These are phyloP conservation scores for Cynanchum wilfordii DNA, from an alignment of 257 asterid genomes.

Conservation along the genomic window DNA sequence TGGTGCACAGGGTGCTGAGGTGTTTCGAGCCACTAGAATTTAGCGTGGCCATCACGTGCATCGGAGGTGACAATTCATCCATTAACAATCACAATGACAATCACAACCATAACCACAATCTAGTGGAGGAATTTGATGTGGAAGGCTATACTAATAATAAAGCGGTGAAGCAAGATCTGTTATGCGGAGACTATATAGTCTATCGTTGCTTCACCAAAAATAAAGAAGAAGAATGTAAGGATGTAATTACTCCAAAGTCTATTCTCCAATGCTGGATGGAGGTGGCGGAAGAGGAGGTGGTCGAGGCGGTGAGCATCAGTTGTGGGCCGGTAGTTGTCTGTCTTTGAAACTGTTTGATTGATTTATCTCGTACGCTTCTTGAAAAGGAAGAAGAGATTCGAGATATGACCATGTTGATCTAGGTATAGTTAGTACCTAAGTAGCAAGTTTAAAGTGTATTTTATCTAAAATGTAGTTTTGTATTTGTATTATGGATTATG, in stretches of 20 bases:
- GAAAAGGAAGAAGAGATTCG: background rate
- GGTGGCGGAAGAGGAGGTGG: constrained; percentile 19
- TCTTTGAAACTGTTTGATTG: background rate
- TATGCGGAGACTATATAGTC: constrained; percentile 22
- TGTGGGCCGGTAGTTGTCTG: background rate
- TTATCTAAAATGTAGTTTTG: too few species aligned
- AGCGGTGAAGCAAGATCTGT: constrained; percentile 26
- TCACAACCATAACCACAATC: background rate
- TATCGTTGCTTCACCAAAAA: constrained; percentile 23
- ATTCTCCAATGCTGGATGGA: constrained; percentile 19
- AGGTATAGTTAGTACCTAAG: background rate
- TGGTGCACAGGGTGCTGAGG: constrained; percentile 32
- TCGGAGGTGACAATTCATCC: background rate
- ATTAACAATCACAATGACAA: too few species aligned
- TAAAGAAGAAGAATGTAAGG: background rate
- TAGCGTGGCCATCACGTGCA: constrained; percentile 38
- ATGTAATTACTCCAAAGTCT: constrained; percentile 6
- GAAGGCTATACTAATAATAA: constrained; percentile 32
- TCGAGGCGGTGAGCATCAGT: constrained; percentile 1
- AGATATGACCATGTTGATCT: background rate
- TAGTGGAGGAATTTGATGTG: constrained; percentile 11
- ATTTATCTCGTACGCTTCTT: background rate
- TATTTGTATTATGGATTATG: too few species aligned
- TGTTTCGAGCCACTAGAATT: constrained; percentile 38
- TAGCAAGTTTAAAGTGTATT: background rate